Evolutionary conservation across 306 rosid species (phyloP).

Genomic region (Crataegus laevigata): DNA sequence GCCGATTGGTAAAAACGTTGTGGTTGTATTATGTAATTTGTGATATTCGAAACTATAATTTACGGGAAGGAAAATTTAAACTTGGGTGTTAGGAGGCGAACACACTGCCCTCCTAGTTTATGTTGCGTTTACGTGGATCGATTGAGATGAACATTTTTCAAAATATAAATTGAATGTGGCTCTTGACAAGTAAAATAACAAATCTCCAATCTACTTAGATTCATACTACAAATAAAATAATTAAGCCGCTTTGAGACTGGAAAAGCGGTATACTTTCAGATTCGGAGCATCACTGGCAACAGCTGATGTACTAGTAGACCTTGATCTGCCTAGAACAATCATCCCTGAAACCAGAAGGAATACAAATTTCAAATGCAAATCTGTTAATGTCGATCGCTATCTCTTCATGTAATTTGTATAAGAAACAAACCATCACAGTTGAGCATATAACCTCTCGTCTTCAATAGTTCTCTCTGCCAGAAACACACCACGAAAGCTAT

Average conservation of each 20-base stretch:
- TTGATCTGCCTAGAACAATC: neutral
- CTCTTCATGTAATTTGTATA: too few species aligned
- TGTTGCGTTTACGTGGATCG: neutral
- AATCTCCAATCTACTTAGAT: neutral
- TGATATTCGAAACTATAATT: neutral
- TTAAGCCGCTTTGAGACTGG: conserved; percentile 10
- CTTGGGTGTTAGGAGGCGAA: neutral
- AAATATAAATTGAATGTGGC: neutral
- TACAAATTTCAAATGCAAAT: neutral
- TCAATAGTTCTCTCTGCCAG: conserved; percentile 1
- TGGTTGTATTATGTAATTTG: neutral
- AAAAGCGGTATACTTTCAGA: conserved; percentile 25
- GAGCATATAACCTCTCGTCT: conserved; percentile 11
- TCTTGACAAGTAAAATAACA: neutral
- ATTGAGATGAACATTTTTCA: neutral
- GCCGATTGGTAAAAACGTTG: too few species aligned
- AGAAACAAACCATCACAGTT: too few species aligned
- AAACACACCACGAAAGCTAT: conserved; percentile 11
- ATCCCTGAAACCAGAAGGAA: neutral
- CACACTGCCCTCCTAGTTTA: too few species aligned
- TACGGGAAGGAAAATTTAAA: neutral
- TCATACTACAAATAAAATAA: neutral
- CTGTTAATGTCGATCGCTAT: too few species aligned
- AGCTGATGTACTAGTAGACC: neutral
- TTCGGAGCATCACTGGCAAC: conserved; percentile 3